Percentiles rank a stretch among this genome's conserved stretches.
These are phyloP conservation scores for Wickerhamiella bombiphila DNA, from an alignment of 805 yeast species.

Conservation along the genomic window DNA sequence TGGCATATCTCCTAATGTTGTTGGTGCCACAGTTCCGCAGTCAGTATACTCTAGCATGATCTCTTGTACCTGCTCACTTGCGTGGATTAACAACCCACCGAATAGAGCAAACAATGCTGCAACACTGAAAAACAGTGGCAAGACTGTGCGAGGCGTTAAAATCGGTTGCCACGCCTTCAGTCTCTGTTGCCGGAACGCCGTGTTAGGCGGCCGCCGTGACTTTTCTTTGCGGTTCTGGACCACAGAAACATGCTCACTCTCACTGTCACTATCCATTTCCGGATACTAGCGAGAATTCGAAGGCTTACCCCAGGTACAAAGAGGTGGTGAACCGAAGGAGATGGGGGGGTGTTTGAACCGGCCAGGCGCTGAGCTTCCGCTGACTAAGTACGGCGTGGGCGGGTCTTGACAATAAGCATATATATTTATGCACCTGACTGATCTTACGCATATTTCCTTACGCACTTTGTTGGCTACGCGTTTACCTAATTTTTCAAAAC, in stretches of 20 bases:
- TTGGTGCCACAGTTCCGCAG: slow-evolving; percentile 41
- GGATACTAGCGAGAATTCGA: too few species aligned
- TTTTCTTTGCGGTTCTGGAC: slow-evolving; percentile 22
- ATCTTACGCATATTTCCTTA: too few species aligned
- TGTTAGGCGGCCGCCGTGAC: slow-evolving; percentile 30
- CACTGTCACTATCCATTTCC: slow-evolving; percentile 24
- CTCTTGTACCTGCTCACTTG: slow-evolving; percentile 69
- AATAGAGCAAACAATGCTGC: slow-evolving; percentile 79
- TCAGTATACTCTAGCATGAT: slow-evolving; percentile 59
- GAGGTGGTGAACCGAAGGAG: too few species aligned
- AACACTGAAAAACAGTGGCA: slow-evolving; percentile 62
- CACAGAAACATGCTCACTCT: slow-evolving; percentile 19
- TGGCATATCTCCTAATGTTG: slow-evolving; percentile 40
- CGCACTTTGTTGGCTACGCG: too few species aligned
- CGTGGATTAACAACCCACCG: slow-evolving; percentile 69
- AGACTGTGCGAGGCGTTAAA: slow-evolving; percentile 77
- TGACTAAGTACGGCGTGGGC: too few species aligned
- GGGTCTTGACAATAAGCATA: too few species aligned
- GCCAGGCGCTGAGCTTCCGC: too few species aligned
- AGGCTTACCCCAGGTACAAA: too few species aligned
- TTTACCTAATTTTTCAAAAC: background rate
- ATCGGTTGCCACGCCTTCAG: slow-evolving; percentile 73
- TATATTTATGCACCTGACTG: too few species aligned
- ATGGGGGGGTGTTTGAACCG: too few species aligned
- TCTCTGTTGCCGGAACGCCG: slow-evolving; percentile 39